A percentile compares a stretch with the other conserved stretches of the same genome.
These are phyloP conservation scores for Pelargonium citronellum DNA, from an alignment of 441 rosid genomes.

Conservation along the genomic window DNA sequence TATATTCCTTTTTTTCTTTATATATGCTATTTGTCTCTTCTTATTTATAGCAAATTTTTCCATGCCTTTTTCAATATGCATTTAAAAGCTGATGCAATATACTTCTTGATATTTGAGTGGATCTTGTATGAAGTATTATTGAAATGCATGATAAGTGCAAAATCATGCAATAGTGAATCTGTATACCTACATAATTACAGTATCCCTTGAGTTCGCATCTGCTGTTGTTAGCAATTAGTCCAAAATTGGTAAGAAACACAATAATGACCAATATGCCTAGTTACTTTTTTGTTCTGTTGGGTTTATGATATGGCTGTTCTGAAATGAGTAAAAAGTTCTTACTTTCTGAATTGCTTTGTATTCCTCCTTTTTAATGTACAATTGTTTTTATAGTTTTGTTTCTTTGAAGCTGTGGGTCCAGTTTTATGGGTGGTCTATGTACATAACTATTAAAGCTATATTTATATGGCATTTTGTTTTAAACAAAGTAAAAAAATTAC, in stretches of 20 bases:
- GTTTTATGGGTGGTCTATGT: background rate
- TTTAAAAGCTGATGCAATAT: background rate
- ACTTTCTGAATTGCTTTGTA: background rate
- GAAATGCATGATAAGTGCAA: background rate
- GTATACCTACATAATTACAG: background rate
- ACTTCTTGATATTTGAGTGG: background rate
- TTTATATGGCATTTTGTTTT: background rate
- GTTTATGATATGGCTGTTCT: background rate
- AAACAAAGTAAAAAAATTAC: background rate
- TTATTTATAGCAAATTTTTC: background rate
- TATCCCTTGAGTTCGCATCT: background rate
- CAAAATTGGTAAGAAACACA: background rate
- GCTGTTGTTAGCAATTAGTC: background rate
- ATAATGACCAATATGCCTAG: background rate
- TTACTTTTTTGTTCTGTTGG: background rate
- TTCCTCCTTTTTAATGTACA: background rate
- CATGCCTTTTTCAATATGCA: background rate
- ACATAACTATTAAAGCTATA: background rate
- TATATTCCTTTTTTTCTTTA: background rate
- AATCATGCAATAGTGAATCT: constrained; percentile 3
- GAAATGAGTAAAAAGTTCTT: background rate
- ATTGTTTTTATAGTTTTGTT: background rate
- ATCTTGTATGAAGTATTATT: background rate
- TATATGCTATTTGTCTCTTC: too few relatives aligned
- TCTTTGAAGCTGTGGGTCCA: constrained; percentile 9